These are phyloP conservation scores for Monosporascus sp. DNA, from an alignment of 2,329 filamentous ascomycete species.

Conservation along the genomic window DNA sequence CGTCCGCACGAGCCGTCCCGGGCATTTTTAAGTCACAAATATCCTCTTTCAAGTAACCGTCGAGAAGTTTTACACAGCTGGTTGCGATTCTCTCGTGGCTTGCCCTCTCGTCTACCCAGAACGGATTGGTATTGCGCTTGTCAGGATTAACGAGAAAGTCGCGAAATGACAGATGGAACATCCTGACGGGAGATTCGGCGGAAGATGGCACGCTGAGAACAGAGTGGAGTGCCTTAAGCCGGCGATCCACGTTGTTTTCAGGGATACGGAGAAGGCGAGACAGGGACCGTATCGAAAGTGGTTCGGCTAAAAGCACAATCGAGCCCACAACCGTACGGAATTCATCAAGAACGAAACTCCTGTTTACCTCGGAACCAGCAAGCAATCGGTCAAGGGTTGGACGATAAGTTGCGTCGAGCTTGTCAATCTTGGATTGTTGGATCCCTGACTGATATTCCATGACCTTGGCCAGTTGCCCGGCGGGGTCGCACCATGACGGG, in stretches of 20 bases:
- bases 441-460: background rate
- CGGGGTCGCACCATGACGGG: background rate
- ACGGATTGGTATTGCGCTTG: conserved; percentile 15
- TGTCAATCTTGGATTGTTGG: conserved; percentile 3
- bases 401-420: conserved; percentile 11
- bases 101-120: conserved; percentile 31
- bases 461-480: background rate
- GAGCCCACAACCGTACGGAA: conserved; percentile 27
- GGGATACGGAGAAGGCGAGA: conserved; percentile 2
- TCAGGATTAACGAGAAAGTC: conserved; percentile 31
- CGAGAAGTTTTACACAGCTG: conserved; percentile 31
- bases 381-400: conserved; percentile 4
- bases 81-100: conserved; percentile 25
- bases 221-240: conserved; percentile 27
- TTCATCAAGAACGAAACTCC: conserved; percentile 10
- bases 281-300: background rate
- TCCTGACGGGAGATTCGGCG: conserved; percentile 16
- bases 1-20: background rate
- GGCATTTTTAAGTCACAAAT: conserved; percentile 22
- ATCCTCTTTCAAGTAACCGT: conserved; percentile 25
- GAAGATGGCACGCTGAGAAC: conserved; percentile 26
- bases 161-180: conserved; percentile 32
- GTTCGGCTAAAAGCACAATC: conserved; percentile 22
- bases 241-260: conserved; percentile 10
- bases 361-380: conserved; percentile 10